phyloP scores from a whole-genome alignment of 2,329 filamentous ascomycete species.

The Thermoascus crustaceus region DNA sequence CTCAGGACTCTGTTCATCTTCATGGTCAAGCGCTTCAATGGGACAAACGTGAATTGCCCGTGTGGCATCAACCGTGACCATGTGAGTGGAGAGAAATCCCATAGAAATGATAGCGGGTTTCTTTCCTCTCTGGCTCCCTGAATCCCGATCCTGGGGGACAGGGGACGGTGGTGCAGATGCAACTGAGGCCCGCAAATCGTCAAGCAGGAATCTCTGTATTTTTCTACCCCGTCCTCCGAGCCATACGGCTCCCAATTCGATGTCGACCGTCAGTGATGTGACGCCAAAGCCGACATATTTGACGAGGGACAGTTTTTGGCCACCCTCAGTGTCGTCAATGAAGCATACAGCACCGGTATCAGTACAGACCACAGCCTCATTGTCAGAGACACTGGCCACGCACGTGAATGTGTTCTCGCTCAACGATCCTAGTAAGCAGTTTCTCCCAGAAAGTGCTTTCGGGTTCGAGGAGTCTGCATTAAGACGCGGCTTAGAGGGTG shows the following conservation, averaged over 20 bases:
- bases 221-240: slow-evolving; percentile 60
- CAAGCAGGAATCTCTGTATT: slow-evolving; percentile 40
- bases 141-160: slow-evolving; percentile 14
- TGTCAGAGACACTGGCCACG: slow-evolving; percentile 61
- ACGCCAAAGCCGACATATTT: slow-evolving; percentile 60
- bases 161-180: slow-evolving; percentile 17
- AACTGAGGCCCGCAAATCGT: slow-evolving; percentile 28
- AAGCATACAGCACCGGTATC: slow-evolving; percentile 86
- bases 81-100: slow-evolving; percentile 57
- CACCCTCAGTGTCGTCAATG: slow-evolving; percentile 66
- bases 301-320: slow-evolving; percentile 61
- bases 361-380: slow-evolving; percentile 72
- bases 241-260: slow-evolving; percentile 51
- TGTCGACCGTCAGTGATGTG: slow-evolving; percentile 56
- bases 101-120: slow-evolving; percentile 51
- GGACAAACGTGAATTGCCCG: slow-evolving; percentile 59
- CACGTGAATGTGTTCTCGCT: slow-evolving; percentile 80
- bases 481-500: slow-evolving; percentile 57
- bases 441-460: slow-evolving; percentile 73
- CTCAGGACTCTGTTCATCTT: slow-evolving; percentile 20
- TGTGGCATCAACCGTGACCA: slow-evolving; percentile 67
- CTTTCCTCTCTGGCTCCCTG: slow-evolving; percentile 20
- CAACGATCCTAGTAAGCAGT: slow-evolving; percentile 73
- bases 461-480: slow-evolving; percentile 40
- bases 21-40: slow-evolving; percentile 37